Base-by-base conservation (phyloP, 2,329 filamentous ascomycete species). In the Colletotrichum echinochloae region DNA sequence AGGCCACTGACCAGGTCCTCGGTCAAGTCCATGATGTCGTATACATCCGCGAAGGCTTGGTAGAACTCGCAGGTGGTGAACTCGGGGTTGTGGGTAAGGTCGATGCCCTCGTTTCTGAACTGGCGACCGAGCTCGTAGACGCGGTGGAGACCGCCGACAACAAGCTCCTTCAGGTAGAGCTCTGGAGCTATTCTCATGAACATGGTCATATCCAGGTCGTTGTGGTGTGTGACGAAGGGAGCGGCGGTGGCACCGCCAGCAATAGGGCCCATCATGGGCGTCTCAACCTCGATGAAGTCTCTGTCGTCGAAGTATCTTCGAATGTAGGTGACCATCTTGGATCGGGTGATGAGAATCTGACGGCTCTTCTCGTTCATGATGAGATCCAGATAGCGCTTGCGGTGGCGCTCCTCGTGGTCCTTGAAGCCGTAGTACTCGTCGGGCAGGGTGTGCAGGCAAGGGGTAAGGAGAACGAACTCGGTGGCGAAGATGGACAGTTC, bases 41-140 rank as follows among this genome's bases (percentile, higher is more conserved):
- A 93, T 75, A 97, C 90, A 81, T 97, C 94, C 66, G 92, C 92
- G 75, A 94, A 98, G 4, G 96, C 95, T 89, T 93, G 91, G 83
- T 99, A 99, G 84, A 98, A 98, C 82, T 99, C 96, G 81, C 94
- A 94, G 33, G 94, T 97, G 52, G 96, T 99, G 85, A 99, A 99
- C 81, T 99, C 96, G 48, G 93, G 96, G 86, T 98, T 99, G 87
- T 99, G 96, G 9, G 96, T 99, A 60, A 96, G 85, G 80, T 97
- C 94, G 74, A 94, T 92, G 70, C 92, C 91, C 82, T 97, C 95
- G 78, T 99, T 99, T 77, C 96, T 87, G 89, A 99, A 99, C 80
- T 97, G 94, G 74, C 94, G 92, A 74, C 96, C 96, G 73, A 99
- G 90, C 81, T 99, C 96, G 83, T 97, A 99, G 18, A 99, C 96